These are phyloP conservation scores for Dendrobium officinale DNA, from an alignment of 106 monocot genomes.

Conservation along the genomic window DNA sequence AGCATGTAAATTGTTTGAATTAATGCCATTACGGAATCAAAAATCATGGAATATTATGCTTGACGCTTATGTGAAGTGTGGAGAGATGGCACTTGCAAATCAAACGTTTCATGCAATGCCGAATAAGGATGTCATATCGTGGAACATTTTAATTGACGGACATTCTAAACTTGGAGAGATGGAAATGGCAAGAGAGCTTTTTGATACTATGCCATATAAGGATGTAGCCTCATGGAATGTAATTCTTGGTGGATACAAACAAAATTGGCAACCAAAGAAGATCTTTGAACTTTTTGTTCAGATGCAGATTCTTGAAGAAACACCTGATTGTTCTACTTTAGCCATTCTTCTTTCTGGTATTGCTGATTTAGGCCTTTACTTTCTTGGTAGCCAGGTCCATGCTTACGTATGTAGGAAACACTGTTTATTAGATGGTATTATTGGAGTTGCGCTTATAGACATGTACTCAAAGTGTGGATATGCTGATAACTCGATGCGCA, in stretches of 20 bases:
- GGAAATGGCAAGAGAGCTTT: constrained; percentile 12
- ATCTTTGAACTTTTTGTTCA: constrained; percentile 28
- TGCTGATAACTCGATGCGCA: constrained; percentile 24
- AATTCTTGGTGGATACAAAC: constrained; percentile 40
- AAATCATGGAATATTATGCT: constrained; percentile 19
- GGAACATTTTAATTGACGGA: constrained; percentile 16
- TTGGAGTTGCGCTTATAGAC: constrained; percentile 55
- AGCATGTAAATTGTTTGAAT: constrained; percentile 15
- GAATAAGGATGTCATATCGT: constrained; percentile 14
- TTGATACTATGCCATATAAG: constrained; percentile 15
- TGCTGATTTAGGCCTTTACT: constrained; percentile 33
- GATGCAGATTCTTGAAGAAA: constrained; percentile 21
- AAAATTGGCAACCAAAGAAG: constrained; percentile 28
- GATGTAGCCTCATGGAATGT: constrained; percentile 43
- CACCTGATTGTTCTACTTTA: constrained; percentile 37
- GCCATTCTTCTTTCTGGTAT: constrained; percentile 45
- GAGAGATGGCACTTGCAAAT: constrained; percentile 11
- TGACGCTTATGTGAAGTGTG: constrained; percentile 14
- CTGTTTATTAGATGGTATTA: constrained; percentile 22
- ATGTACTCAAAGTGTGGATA: constrained; percentile 70
- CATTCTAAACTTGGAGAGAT: constrained; percentile 13
- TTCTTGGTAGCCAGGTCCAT: constrained; percentile 41
- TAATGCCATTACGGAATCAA: constrained; percentile 14
- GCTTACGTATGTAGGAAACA: constrained; percentile 26
- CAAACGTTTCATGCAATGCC: constrained; percentile 12